Base-by-base conservation (phyloP, 306 rosid genomes). In the Begonia masoniana region DNA sequence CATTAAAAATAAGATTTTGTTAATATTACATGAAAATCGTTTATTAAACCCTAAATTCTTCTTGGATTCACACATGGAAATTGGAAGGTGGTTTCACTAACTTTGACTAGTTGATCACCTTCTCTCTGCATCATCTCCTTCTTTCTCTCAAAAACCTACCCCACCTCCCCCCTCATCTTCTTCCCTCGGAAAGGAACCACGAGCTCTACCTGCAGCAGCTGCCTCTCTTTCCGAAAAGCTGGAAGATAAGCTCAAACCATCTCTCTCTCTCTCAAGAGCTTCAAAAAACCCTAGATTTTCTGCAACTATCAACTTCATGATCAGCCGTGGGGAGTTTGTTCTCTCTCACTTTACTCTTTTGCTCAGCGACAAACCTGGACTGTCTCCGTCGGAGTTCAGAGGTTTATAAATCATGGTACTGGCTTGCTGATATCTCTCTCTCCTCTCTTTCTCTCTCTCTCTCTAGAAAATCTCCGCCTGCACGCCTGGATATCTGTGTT, bases 221-320 rank as follows among this genome's bases (percentile, higher is more conserved):
- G 68, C 67, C 68, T 61, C 70, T 65, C 75, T 71, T 72, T 62
- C 56, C 61, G 61, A 66, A n/a, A 56, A 70, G 42, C 48, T 12
- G 2, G 15, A 54, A 54, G 1, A 49, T 42, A 21, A 48, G 15
- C 50, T 48, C 31, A 47, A 58, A 14, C 7, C 10, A 9, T 9
- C 54, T 10, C 55, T 52, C 42, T 9, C 48, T 49, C 42, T 11
- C 54, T 15, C 8, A 2, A 8, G 21, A 41, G 45, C 53, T 15
- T 15, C 15, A 7, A 35, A 26, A 58, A 58, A 47, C 54, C 62
- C 62, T 58, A 45, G 36, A n/a, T 24, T 55, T 31, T 65, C 66
- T 60, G 35, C 61, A 43, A 68, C 50, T 53, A 70, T 66, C 57
- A 71, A 65, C 62, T 72, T 55, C 57, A 56, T 63, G 64, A 61